These are phyloP conservation scores for Ophiostoma sp. DNA, from an alignment of 2,329 filamentous ascomycete genomes.

Conservation along the genomic window DNA sequence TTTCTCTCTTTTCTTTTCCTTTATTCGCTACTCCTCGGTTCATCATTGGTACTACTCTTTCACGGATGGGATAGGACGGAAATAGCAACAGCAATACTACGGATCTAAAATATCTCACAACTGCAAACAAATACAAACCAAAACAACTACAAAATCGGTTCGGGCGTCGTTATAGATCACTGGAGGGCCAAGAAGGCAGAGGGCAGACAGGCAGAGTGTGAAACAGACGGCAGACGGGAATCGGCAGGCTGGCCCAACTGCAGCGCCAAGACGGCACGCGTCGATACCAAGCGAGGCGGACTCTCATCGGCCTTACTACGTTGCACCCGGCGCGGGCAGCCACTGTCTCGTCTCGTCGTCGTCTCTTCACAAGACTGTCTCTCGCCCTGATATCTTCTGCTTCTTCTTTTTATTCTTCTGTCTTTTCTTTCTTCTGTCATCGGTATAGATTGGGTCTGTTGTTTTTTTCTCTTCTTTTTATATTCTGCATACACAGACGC, in stretches of 20 bases:
- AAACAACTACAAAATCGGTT: too few species aligned
- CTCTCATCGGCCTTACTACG: neutral
- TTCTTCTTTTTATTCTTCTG: neutral
- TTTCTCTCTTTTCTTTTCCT: neutral
- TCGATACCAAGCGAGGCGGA: neutral
- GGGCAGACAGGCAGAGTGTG: neutral
- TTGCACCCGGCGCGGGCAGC: neutral
- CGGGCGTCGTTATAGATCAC: too few species aligned
- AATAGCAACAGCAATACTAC: neutral
- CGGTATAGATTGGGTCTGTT: conserved; percentile 6
- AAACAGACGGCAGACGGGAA: neutral
- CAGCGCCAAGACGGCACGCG: neutral
- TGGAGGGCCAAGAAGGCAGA: neutral
- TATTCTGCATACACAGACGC: neutral
- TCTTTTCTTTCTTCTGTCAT: neutral
- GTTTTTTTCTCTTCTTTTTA: neutral
- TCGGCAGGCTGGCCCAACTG: neutral
- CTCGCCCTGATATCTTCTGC: neutral
- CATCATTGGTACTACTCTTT: neutral
- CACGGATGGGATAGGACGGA: too few species aligned
- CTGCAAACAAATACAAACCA: too few species aligned
- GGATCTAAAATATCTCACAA: neutral
- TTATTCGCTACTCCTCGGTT: neutral
- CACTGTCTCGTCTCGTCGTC: neutral
- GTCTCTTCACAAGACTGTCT: neutral